These are phyloP conservation scores for Fusarium anthophilum DNA, from an alignment of 2,329 filamentous ascomycete species.

Conservation along the genomic window DNA sequence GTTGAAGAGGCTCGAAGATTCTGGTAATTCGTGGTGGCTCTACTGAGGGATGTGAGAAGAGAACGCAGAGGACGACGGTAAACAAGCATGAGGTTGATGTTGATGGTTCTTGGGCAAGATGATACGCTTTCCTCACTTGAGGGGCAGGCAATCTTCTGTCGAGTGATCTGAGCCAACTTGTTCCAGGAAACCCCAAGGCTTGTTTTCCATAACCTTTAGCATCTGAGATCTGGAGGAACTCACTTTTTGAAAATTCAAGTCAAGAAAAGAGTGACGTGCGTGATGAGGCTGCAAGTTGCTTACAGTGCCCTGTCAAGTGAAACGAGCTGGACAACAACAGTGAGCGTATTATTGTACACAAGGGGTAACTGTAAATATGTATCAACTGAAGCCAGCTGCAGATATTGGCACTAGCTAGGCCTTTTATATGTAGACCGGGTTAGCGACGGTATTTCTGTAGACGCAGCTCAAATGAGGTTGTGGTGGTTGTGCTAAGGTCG, in stretches of 20 bases:
- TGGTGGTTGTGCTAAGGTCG: slow-evolving; percentile 13
- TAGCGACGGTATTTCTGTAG: not conserved
- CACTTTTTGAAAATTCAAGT: not conserved
- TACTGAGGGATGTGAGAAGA: slow-evolving; percentile 19
- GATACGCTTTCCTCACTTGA: not conserved
- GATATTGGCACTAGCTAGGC: not conserved
- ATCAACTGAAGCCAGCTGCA: not conserved
- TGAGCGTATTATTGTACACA: not conserved
- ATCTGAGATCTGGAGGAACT: not conserved
- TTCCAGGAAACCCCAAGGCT: not conserved
- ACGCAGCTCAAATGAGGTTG: slow-evolving; percentile 5
- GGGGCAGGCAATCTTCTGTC: not conserved
- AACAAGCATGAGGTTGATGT: not conserved
- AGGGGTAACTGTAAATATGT: not conserved
- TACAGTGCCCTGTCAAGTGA: not conserved
- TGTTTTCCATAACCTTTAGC: not conserved
- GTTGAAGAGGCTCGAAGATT: not conserved
- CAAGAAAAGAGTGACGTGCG: not conserved
- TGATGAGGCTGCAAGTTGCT: not conserved
- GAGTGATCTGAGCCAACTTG: not conserved
- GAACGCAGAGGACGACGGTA: not conserved
- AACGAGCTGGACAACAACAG: not conserved
- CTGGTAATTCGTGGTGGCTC: not conserved
- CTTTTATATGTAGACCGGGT: slow-evolving; percentile 12
- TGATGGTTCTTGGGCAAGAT: not conserved